Percentiles rank a stretch among this genome's conserved stretches.
These are phyloP conservation scores for Excoecaria cochinchinensis DNA, from an alignment of 345 rosid genomes.

Conservation along the genomic window DNA sequence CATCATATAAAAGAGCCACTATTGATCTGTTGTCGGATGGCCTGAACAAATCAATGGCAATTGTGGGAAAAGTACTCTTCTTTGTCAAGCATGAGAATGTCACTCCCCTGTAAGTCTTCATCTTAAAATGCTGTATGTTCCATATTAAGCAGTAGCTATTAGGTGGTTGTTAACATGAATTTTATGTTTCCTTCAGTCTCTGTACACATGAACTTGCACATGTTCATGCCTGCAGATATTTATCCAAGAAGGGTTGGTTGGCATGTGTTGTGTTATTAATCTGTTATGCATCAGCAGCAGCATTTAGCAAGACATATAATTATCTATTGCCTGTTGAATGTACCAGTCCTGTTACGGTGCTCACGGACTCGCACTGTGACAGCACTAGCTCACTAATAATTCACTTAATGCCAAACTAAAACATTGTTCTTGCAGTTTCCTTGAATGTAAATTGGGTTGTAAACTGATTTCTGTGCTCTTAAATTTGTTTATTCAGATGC, in stretches of 20 bases:
- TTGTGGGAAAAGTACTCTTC: slow-evolving; percentile 59
- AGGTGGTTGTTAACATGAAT: neutral
- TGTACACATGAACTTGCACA: neutral
- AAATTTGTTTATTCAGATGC: slow-evolving; percentile 37
- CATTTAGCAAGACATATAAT: neutral
- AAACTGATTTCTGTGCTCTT: neutral
- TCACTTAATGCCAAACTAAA: neutral
- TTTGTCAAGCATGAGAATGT: slow-evolving; percentile 57
- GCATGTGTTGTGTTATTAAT: neutral
- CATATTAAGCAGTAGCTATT: neutral
- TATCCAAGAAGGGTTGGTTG: neutral
- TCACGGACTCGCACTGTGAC: neutral
- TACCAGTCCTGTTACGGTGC: neutral
- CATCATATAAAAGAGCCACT: slow-evolving; percentile 41
- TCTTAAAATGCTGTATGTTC: neutral
- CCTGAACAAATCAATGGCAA: slow-evolving; percentile 56
- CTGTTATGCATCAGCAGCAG: neutral
- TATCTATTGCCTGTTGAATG: neutral
- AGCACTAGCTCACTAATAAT: neutral
- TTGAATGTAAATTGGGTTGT: neutral
- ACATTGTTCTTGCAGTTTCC: neutral
- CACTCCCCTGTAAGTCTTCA: slow-evolving; percentile 59
- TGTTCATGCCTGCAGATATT: neutral
- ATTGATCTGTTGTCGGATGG: slow-evolving; percentile 55
- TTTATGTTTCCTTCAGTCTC: neutral